Percentiles rank a stretch among this genome's conserved stretches.
Conservation (phyloP, 2,329 filamentous ascomycete species). For the Aspergillus sp. region DNA sequence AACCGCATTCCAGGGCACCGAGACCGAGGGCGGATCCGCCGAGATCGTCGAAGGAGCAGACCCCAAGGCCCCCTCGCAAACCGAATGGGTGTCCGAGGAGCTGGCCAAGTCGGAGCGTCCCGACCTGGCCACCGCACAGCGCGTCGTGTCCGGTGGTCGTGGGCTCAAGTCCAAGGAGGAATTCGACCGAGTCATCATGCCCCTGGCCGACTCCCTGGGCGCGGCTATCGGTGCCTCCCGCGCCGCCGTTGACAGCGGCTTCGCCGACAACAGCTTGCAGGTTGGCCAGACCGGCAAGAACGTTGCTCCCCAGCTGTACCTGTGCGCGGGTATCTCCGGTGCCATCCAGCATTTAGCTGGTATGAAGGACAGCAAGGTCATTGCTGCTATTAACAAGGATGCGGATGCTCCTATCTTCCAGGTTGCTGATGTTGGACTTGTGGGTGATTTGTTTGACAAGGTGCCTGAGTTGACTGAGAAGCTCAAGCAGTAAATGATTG, state of each 20-base stretch:
- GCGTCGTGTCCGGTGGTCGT: constrained; percentile 88
- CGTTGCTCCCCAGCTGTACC: constrained; percentile 89
- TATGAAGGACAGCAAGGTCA: constrained; percentile 99
- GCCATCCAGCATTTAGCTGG: constrained; percentile 97
- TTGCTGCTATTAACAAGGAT: constrained; percentile 98
- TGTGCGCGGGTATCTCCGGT: constrained; percentile 92
- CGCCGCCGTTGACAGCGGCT: constrained; percentile 93
- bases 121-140: constrained; percentile 82
- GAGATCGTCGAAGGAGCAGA: constrained; percentile 76
- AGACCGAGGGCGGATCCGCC: constrained; percentile 67
- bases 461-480: constrained; percentile 96
- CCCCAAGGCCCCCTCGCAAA: constrained; percentile 66
- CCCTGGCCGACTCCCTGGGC: constrained; percentile 84
- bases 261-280: constrained; percentile 96
- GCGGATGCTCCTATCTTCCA: constrained; percentile 97
- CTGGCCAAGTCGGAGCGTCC: constrained; percentile 90
- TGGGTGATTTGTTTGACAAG: constrained; percentile 92
- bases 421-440: constrained; percentile 90
- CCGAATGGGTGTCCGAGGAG: constrained; percentile 92
- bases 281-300: constrained; percentile 99
- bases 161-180: constrained; percentile 98
- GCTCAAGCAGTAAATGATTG: constrained; percentile 54
- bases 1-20: constrained; percentile 79
- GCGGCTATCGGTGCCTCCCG: constrained; percentile 95
- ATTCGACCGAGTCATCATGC: constrained; percentile 87